Evolutionary conservation across 345 rosid genomes (phyloP).

Genomic region (Aurinia saxatilis): DNA sequence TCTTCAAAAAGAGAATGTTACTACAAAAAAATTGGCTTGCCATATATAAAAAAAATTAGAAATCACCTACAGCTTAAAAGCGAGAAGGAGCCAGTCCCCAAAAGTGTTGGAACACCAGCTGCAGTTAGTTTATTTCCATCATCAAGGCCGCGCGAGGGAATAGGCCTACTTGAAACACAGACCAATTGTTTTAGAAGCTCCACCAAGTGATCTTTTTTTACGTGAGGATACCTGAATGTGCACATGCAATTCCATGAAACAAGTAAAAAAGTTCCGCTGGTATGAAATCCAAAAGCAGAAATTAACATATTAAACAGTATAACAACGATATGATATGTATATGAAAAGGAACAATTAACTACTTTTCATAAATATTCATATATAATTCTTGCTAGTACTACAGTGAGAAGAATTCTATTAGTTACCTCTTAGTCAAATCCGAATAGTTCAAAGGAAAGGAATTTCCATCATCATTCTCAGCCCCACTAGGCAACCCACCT

Average conservation of each 20-base stretch:
- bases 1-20: not conserved
- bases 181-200: slow-evolving; percentile 92
- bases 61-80: slow-evolving; percentile 73
- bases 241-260: slow-evolving; percentile 23
- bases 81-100: slow-evolving; percentile 85
- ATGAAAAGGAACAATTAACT: slow-evolving; percentile 1
- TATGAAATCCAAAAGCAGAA: not conserved
- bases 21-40: not conserved
- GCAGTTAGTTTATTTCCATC: slow-evolving; percentile 55
- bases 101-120: slow-evolving; percentile 84
- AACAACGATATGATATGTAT: not conserved
- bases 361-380: not conserved
- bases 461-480: slow-evolving; percentile 69
- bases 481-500: slow-evolving; percentile 50
- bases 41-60: slow-evolving; percentile 1
- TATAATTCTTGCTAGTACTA: not conserved
- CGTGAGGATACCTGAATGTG: slow-evolving; percentile 70
- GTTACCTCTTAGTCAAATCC: slow-evolving; percentile 69
- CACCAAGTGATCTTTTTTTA: slow-evolving; percentile 82
- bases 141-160: slow-evolving; percentile 41
- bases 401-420: slow-evolving; percentile 2
- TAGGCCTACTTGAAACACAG: slow-evolving; percentile 36
- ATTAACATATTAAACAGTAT: not conserved
- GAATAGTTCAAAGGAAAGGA: slow-evolving; percentile 72
- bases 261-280: slow-evolving; percentile 1